Base-by-base conservation (phyloP, 371 early-diverging fungal species). In the Smittium mucronatum region DNA sequence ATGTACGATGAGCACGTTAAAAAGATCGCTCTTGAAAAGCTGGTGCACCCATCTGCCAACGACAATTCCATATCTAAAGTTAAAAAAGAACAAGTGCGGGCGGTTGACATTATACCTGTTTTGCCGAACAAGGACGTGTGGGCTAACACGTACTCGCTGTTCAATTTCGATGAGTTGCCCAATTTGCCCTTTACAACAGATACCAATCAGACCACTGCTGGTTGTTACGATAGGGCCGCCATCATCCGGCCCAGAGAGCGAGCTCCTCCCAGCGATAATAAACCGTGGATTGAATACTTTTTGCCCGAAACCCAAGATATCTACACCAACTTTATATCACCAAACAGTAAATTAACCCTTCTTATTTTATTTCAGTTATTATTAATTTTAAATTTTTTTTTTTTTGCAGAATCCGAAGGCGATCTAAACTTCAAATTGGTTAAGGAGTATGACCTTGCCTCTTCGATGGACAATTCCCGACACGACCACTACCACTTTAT, bases 21-120 rank as follows among this genome's bases (percentile, higher is more conserved):
- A 34, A 31, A 72, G 17, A 73, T 57, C n/a, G 70, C 72, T 36
- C 70, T 88, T 69, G 72, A 75, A 8, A 73, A 73, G 26, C 70
- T 92, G 58, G 78, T 74, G 66, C 95, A 94, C 71, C 93, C 93
- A 0, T 85, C 85, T 29, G 87, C 88, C 57, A 65, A 21, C 47
- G 47, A 47, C 47, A 47, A 47, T 47, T 11, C 5, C 11, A 11
- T 47, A 5, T 11, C 21, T 5, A 47, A 47, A 47, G 21, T 11
- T 5, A 47, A 47, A 47, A 47, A 47, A 47, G 83, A 84, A 60
- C 73, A 75, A 17, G 70, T 89, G 36, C 83, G 74, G 32, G 91
- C 89, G n/a, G 86, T 87, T 36, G 89, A 89, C 65, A 80, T 89
- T 26, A 76, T 85, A 15, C 92, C 92, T 16, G 69, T 94, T 34